phyloP scores from a whole-genome alignment of 2,329 filamentous ascomycete species.

The Ascochyta lentis region DNA sequence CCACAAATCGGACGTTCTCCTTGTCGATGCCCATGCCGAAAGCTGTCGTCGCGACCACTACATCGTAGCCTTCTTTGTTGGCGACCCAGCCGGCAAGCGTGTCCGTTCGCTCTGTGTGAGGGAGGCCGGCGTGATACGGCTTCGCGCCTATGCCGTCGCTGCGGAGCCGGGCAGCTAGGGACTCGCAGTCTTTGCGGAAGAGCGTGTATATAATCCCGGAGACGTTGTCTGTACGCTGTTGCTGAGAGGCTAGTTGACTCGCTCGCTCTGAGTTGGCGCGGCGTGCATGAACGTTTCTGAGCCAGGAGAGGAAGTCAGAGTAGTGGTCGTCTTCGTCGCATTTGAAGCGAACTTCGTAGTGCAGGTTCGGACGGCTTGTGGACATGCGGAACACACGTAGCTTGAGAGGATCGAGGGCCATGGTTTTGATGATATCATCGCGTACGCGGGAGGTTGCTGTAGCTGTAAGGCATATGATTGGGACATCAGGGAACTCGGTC shows the following conservation, averaged over 20 bases:
- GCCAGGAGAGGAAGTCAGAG: conserved; percentile 76
- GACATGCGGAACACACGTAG: conserved; percentile 82
- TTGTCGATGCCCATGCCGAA: conserved; percentile 99
- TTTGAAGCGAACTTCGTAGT: conserved; percentile 88
- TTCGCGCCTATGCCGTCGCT: conserved; percentile 74
- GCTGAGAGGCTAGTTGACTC: conserved; percentile 61
- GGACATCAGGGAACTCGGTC: conserved; percentile 79
- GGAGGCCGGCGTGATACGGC: conserved; percentile 74
- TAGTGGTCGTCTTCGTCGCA: conserved; percentile 77
- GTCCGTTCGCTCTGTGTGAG: conserved; percentile 71
- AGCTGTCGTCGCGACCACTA: conserved; percentile 93
- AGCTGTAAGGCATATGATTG: conserved; percentile 90
- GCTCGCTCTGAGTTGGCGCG: conserved; percentile 65
- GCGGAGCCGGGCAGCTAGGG: conserved; percentile 69
- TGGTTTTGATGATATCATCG: conserved; percentile 78
- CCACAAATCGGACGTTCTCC: conserved; percentile 89
- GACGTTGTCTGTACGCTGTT: conserved; percentile 66
- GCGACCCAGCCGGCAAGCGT: conserved; percentile 75
- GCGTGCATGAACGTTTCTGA: conserved; percentile 74
- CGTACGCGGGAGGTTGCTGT: conserved; percentile 85
- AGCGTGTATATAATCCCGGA: conserved; percentile 82
- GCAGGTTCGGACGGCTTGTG: conserved; percentile 82
- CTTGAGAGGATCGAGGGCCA: conserved; percentile 69
- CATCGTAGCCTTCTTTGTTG: conserved; percentile 78
- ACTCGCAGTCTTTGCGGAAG: conserved; percentile 76